These are phyloP conservation scores for Catunica adiposa DNA, from an alignment of 2,329 filamentous ascomycete genomes.

Conservation along the genomic window DNA sequence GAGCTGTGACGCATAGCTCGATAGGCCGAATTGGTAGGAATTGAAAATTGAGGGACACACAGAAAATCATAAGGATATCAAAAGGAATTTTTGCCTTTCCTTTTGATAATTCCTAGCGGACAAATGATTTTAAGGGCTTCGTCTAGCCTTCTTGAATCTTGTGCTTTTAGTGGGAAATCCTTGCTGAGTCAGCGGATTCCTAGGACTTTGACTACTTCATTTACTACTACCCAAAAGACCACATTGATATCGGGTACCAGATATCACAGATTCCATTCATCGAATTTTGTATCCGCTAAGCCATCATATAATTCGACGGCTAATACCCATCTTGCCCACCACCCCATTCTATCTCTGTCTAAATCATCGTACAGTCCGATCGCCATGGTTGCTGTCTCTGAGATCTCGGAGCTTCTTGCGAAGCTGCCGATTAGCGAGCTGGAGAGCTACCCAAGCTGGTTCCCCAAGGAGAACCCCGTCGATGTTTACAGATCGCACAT, in stretches of 20 bases:
- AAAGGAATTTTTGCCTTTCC: not conserved
- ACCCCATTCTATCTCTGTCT: not conserved
- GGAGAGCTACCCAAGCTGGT: constrained; percentile 35
- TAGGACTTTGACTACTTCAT: not conserved
- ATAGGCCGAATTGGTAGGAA: not conserved
- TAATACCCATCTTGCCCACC: not conserved
- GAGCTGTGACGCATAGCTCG: not conserved
- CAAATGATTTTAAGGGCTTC: not conserved
- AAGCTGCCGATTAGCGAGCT: constrained; percentile 23
- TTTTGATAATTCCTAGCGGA: not conserved
- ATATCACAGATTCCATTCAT: not conserved
- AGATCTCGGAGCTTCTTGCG: constrained; percentile 17
- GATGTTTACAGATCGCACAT: constrained; percentile 70
- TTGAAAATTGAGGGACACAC: not conserved
- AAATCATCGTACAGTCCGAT: not conserved
- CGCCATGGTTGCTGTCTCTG: constrained; percentile 13
- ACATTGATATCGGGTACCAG: no score
- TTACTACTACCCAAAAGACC: not conserved
- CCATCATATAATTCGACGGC: not conserved
- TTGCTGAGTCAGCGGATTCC: no score
- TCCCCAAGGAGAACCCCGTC: constrained; percentile 56
- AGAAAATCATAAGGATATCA: not conserved
- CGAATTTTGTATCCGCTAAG: not conserved
- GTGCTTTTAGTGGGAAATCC: not conserved
- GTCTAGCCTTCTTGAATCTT: not conserved